These are phyloP conservation scores for Poronia punctata DNA, from an alignment of 495 filamentous ascomycete species.

Conservation along the genomic window DNA sequence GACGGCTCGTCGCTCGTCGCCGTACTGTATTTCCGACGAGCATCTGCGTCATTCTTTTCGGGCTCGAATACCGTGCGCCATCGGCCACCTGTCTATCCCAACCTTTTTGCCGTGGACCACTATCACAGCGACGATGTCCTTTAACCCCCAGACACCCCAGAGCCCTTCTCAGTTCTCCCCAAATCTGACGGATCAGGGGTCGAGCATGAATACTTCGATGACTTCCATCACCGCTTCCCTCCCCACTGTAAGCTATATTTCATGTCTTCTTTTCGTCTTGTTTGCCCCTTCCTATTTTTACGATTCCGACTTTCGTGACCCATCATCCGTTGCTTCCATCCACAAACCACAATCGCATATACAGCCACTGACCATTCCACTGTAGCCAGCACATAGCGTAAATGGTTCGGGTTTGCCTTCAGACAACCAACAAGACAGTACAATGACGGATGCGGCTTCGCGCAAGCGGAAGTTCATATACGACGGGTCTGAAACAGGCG, in stretches of 20 bases:
- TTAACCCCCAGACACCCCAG: conserved; percentile 54
- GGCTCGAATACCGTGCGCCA: conserved; percentile 9
- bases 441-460: conserved; percentile 36
- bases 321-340: background rate
- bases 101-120: too few species aligned
- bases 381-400: conserved; percentile 47
- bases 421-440: conserved; percentile 35
- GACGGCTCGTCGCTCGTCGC: too few species aligned
- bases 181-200: conserved; percentile 35
- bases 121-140: conserved; percentile 44
- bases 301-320: too few species aligned
- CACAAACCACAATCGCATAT: background rate
- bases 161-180: conserved; percentile 50
- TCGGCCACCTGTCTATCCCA: conserved; percentile 6
- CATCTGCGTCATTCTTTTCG: conserved; percentile 6
- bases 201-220: conserved; percentile 39
- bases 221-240: conserved; percentile 37
- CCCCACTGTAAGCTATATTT: conserved; percentile 29
- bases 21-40: too few species aligned
- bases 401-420: conserved; percentile 40
- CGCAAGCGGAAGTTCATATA: conserved; percentile 49
- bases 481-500: conserved; percentile 41
- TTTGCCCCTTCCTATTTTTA: too few species aligned
- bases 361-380: background rate
- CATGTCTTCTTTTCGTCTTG: background rate